A percentile compares a stretch with the other conserved stretches of the same genome.
These are phyloP conservation scores for Aspergillus sparsus DNA, from an alignment of 495 filamentous ascomycete species.

Conservation along the genomic window DNA sequence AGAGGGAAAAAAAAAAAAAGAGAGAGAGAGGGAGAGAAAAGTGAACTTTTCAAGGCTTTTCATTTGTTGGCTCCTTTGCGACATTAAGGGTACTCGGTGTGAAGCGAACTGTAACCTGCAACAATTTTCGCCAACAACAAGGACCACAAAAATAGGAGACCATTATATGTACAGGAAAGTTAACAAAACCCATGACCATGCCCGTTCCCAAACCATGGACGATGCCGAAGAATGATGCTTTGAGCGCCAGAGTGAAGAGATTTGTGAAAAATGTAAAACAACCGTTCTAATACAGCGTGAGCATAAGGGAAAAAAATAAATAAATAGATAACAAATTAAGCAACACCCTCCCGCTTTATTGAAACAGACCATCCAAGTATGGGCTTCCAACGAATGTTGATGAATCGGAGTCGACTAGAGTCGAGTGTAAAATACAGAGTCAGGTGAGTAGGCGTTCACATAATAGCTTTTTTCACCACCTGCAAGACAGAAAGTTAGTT, in stretches of 20 bases:
- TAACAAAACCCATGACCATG: constrained; percentile 49
- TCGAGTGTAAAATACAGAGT: constrained; percentile 22
- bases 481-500: constrained; percentile 39
- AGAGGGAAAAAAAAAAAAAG: no score
- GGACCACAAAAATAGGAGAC: constrained; percentile 42
- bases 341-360: constrained; percentile 36
- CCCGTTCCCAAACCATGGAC: constrained; percentile 47
- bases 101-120: constrained; percentile 29
- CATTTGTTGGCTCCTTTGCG: constrained; percentile 19
- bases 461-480: constrained; percentile 59
- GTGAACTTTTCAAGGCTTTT: constrained; percentile 11
- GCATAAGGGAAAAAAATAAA: constrained; percentile 11
- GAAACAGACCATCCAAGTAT: constrained; percentile 34
- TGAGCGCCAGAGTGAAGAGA: constrained; percentile 54
- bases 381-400: constrained; percentile 30
- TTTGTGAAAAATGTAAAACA: constrained; percentile 35
- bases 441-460: constrained; percentile 39
- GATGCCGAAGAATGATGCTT: constrained; percentile 50
- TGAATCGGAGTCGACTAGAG: constrained; percentile 3
- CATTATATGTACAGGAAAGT: constrained; percentile 51
- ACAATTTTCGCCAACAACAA: constrained; percentile 34
- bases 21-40: neutral
- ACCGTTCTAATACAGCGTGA: constrained; percentile 48
- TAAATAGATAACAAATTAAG: constrained; percentile 27
- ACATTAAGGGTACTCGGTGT: constrained; percentile 38